Conservation (phyloP, 2,329 filamentous ascomycete genomes). For the Apiospora phragmitis region DNA sequence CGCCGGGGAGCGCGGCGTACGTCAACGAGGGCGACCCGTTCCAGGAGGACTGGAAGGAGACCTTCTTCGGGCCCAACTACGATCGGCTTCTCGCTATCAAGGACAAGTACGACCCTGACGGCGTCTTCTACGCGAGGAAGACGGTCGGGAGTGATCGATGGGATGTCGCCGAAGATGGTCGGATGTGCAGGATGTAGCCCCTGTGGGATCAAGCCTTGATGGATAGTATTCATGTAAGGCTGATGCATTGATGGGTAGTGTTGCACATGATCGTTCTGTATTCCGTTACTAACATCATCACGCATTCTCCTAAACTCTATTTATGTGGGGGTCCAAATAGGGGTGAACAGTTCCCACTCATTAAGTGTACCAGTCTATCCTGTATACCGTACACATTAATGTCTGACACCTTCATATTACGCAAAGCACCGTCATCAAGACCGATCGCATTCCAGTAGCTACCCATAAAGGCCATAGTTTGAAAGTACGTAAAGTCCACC, state of each 20-base stretch:
- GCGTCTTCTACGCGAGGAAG: constrained; percentile 23
- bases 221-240: no score
- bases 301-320: neutral
- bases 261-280: no score
- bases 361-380: no score
- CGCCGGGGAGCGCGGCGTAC: constrained; percentile 27
- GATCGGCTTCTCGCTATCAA: constrained; percentile 35
- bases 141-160: constrained; percentile 12
- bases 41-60: constrained; percentile 28
- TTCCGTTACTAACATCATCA: no score
- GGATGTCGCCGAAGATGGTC: constrained; percentile 10
- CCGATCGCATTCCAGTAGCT: neutral
- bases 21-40: constrained; percentile 42
- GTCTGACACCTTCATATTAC: no score
- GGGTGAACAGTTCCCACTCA: no score
- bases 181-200: neutral
- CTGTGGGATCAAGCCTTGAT: no score
- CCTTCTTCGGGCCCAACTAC: constrained; percentile 36
- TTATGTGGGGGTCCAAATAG: neutral
- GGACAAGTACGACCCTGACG: constrained; percentile 37
- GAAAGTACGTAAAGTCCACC: neutral
- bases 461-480: neutral
- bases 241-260: no score
- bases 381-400: no score
- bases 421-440: no score